phyloP scores from a whole-genome alignment of 768 basidiomycete species.

The Paxillus involutus region DNA sequence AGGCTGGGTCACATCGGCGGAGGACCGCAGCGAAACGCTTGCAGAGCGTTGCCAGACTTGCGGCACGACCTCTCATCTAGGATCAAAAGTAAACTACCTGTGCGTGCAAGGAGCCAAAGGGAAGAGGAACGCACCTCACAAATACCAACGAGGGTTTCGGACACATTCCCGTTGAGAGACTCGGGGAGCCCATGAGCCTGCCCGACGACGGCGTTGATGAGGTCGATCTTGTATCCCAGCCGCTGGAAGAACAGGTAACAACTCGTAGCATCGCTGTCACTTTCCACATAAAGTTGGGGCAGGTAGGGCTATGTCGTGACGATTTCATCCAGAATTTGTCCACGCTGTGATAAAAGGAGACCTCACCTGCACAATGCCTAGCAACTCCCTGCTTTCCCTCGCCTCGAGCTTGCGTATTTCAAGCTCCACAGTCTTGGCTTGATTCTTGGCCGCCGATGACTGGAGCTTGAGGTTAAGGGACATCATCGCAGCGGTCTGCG shows the following conservation, averaged over 20 bases:
- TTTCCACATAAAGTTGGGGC: constrained; percentile 86
- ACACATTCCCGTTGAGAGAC: constrained; percentile 76
- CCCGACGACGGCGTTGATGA: constrained; percentile 81
- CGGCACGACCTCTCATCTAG: constrained; percentile 83
- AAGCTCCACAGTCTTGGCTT: constrained; percentile 84
- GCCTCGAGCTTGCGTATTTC: constrained; percentile 87
- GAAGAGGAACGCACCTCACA: constrained; percentile 67
- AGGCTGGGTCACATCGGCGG: constrained; percentile 75
- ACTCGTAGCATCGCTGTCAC: constrained; percentile 84
- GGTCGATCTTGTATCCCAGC: constrained; percentile 80
- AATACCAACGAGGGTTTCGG: constrained; percentile 87
- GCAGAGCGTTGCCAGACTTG: constrained; percentile 78
- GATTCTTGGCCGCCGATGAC: constrained; percentile 86
- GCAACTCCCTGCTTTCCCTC: constrained; percentile 74
- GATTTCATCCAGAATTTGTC: constrained; percentile 2
- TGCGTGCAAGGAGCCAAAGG: not conserved
- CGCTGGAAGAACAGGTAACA: constrained; percentile 94
- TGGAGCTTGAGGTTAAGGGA: constrained; percentile 94
- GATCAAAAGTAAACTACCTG: constrained; percentile 1
- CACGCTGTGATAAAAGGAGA: not conserved
- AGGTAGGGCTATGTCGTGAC: constrained; percentile 69
- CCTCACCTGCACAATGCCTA: constrained; percentile 77
- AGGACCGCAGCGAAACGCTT: constrained; percentile 88
- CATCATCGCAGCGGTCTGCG: constrained; percentile 91
- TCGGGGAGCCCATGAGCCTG: constrained; percentile 84